Evolutionary conservation across 306 rosid species (phyloP).

Genomic region (Castanea crenata): DNA sequence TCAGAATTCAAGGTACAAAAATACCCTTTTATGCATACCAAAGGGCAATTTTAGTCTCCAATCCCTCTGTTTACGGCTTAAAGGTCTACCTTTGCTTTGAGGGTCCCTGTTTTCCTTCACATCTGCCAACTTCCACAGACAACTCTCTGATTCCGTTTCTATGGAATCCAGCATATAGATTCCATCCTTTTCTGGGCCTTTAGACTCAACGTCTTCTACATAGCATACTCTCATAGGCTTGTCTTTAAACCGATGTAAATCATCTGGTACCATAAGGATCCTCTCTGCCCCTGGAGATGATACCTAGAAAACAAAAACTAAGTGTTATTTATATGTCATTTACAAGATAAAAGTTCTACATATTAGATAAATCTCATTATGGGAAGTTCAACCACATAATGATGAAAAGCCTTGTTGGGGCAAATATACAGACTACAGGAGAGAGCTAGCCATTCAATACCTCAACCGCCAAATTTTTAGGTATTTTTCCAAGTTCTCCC

Average conservation of each 20-base stretch:
- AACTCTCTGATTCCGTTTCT: conserved; percentile 52
- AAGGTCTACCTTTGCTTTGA: conserved; percentile 70
- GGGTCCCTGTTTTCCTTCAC: conserved; percentile 82
- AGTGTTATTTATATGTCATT: neutral
- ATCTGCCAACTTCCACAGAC: conserved; percentile 88
- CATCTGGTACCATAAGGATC: conserved; percentile 76
- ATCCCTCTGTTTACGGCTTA: conserved; percentile 73
- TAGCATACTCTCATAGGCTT: conserved; percentile 76
- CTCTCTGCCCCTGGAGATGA: conserved; percentile 94
- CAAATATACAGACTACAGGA: conserved; percentile 1
- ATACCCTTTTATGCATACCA: conserved; percentile 59
- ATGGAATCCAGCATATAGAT: conserved; percentile 60
- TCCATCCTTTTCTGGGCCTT: conserved; percentile 48
- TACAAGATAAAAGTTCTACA: neutral
- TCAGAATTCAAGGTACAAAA: conserved; percentile 55
- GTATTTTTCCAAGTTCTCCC: conserved; percentile 83
- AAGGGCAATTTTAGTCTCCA: conserved; percentile 87
- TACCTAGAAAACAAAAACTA: conserved; percentile 49
- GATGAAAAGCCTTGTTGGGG: conserved; percentile 11
- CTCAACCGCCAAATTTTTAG: conserved; percentile 79
- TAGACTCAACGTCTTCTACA: conserved; percentile 45
- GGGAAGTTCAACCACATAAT: neutral
- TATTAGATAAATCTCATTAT: conserved; percentile 11
- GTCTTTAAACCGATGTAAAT: conserved; percentile 67
- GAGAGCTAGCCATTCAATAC: conserved; percentile 30